Evolutionary conservation across 176 grass and related monocot genomes (phyloP), one percentile per base, ranked within the genome.

Genomic region (Oropetium thomaeum): DNA sequence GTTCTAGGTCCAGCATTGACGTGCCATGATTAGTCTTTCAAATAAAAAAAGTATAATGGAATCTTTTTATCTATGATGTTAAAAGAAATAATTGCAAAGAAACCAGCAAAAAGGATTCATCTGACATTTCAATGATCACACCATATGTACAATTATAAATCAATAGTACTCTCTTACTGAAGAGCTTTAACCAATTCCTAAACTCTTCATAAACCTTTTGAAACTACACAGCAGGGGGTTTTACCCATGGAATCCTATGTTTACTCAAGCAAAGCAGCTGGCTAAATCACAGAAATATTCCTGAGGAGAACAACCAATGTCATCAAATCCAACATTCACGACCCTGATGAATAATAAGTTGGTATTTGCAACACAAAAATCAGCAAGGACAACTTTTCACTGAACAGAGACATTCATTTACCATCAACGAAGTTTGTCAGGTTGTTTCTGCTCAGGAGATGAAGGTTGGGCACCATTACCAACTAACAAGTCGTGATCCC

Each of bases 401-500:
- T 33, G 47, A n/a, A 57, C 29, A 74, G 19, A 20, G 47, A 42
- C 68, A 54, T 54, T 64, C 16, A 55, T 42, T 15, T 39, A 55
- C 25, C 6, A 40, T 83, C 73, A 83, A 39, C 32, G 34, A 65
- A 67, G 59, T 67, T 49, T 40, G 19, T 67, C 4, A 0, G 26
- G 63, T 26, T 48, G 48, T 71, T 65, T 70, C 87, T 74, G 61
- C 57, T 75, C 53, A 72, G 22, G 57, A 70, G 58, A 48, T 16
- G 81, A 82, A 70, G 63, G 62, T 55, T 33, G 45, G 40, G 81
- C 68, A 75, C 49, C 73, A 65, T 78, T 65, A 16, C 45, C 65
- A 29, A 51, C 68, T 7, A 65, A 80, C 23, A 79, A 62, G 62
- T 88, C 66, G 75, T 70, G 81, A 41, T 74, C 87, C 79, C 28